Evolutionary conservation across 345 rosid species (phyloP), one percentile per base, ranked within the genome.

Genomic region (Eucalyptus cloeziana): DNA sequence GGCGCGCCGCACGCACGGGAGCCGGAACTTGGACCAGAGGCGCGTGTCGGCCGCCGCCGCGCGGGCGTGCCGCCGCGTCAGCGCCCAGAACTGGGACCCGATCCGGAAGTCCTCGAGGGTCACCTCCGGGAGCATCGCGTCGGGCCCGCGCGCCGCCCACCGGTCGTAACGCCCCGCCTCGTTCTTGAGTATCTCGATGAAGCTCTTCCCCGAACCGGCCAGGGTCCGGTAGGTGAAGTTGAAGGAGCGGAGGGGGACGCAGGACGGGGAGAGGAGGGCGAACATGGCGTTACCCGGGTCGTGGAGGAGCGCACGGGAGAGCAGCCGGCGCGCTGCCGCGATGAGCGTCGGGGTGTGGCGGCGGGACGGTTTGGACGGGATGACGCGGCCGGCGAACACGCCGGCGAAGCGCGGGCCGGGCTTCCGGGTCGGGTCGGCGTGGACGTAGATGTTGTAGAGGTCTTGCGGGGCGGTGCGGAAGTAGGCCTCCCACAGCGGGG

Each of bases 11-110:
- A 89, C 64, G 92, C 99, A 97, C 79, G 94, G 94, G 86, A 88
- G 90, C 87, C 93, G 91, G 87, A 96, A 96, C 93, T 94, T 96
- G 17, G 87, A 88, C 98, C 98, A 97, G 2, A 96, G 91, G 86
- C 45, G 44, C 30, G 88, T 49, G 90, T 97, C 98, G n/a, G 91
- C 86, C 44, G 94, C 98, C 79, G 95, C 95, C 40, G 92, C 30
- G 92, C 93, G 92, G 80, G 98, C 98, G 86, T 97, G 99, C 88
- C 88, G 90, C 87, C 98, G 95, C 87, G 96, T 93, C 93, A 95
- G 22, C 4, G 88, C 94, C 99, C 99, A 96, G 47, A 96, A 96
- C 95, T 97, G 98, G 60, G 98, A 97, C 92, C 98, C 98, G 24
- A 95, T 95, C 86, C 98, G 89, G 37, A 97, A 97, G 40, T 95